Percentiles rank a stretch among this genome's conserved stretches.
Conservation (phyloP, 139 green algal species). For the Chlamydomonas sp. region DNA sequence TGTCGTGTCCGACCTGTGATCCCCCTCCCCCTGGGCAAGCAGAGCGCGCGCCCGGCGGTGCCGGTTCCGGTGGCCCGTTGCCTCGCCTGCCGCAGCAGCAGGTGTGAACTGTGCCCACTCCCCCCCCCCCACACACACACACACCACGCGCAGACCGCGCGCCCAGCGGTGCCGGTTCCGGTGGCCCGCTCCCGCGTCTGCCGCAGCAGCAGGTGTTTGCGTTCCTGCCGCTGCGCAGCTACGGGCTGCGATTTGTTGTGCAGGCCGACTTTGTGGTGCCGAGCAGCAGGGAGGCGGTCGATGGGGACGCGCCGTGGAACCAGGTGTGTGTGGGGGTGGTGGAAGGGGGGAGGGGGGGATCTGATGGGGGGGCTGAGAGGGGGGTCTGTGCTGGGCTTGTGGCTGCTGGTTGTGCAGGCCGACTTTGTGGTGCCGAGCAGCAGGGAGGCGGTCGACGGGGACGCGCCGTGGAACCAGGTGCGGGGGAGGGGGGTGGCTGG, state of each 20-base stretch:
- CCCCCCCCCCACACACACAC: too few relatives aligned
- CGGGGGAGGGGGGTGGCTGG: slow-evolving; percentile 30
- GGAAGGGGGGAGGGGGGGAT: slow-evolving; percentile 20
- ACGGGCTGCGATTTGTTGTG: slow-evolving; percentile 42
- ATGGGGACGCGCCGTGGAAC: slow-evolving; percentile 41
- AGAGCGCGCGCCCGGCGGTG: too few relatives aligned
- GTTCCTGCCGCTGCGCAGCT: slow-evolving; percentile 42
- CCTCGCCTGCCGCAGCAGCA: slow-evolving; percentile 28
- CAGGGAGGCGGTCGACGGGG: slow-evolving; percentile 35
- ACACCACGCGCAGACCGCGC: too few relatives aligned
- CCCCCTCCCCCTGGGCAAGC: too few relatives aligned
- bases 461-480: slow-evolving; percentile 40
- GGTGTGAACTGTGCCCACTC: too few relatives aligned
- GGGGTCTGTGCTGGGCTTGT: too few relatives aligned
- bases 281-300: slow-evolving; percentile 33
- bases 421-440: slow-evolving; percentile 36
- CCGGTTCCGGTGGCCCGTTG: background rate
- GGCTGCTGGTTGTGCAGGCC: too few relatives aligned
- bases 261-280: slow-evolving; percentile 40
- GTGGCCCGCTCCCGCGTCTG: slow-evolving; percentile 3
- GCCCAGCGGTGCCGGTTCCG: too few relatives aligned
- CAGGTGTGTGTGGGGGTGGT: slow-evolving; percentile 28
- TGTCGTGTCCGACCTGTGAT: too few relatives aligned
- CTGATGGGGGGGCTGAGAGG: too few relatives aligned
- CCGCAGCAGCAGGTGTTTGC: slow-evolving; percentile 43